These are phyloP conservation scores for Globisporangium sylvaticum DNA, from an alignment of 352 stramenopile species.

Conservation along the genomic window DNA sequence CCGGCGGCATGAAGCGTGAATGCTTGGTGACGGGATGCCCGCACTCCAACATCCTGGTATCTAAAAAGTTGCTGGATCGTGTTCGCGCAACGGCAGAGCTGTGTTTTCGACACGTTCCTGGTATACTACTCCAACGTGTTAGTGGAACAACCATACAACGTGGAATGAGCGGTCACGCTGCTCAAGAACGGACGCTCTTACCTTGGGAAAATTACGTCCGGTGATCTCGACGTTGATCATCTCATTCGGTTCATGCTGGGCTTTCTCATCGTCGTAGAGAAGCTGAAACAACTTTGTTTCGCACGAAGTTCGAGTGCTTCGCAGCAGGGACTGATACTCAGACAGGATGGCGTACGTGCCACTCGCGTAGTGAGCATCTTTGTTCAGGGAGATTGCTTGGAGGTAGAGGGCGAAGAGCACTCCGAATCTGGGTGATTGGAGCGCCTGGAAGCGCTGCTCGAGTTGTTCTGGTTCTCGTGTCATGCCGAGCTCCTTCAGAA, in stretches of 20 bases:
- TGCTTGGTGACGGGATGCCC: constrained; percentile 35
- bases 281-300: constrained; percentile 62
- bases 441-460: constrained; percentile 29
- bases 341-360: constrained; percentile 32
- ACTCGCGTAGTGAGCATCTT: constrained; percentile 29
- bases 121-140: constrained; percentile 31
- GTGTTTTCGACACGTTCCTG: constrained; percentile 39
- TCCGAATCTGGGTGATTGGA: constrained; percentile 35
- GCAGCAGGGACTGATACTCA: constrained; percentile 45
- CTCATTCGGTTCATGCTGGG: constrained; percentile 34
- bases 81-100: constrained; percentile 47
- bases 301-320: constrained; percentile 45
- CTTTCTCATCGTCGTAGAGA: constrained; percentile 64
- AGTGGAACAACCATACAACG: neutral
- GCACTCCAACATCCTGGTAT: constrained; percentile 20
- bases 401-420: constrained; percentile 54
- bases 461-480: constrained; percentile 31
- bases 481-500: constrained; percentile 42
- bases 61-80: constrained; percentile 51
- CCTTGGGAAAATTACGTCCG: constrained; percentile 58
- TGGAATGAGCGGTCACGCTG: neutral
- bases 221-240: constrained; percentile 51
- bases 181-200: constrained; percentile 4
- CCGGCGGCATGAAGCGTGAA: constrained; percentile 42
- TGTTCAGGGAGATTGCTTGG: constrained; percentile 30